A percentile compares a stretch with the other conserved stretches of the same genome.
Conservation (phyloP, 805 yeast genomes). For the Cyberlindnera amylophila region DNA sequence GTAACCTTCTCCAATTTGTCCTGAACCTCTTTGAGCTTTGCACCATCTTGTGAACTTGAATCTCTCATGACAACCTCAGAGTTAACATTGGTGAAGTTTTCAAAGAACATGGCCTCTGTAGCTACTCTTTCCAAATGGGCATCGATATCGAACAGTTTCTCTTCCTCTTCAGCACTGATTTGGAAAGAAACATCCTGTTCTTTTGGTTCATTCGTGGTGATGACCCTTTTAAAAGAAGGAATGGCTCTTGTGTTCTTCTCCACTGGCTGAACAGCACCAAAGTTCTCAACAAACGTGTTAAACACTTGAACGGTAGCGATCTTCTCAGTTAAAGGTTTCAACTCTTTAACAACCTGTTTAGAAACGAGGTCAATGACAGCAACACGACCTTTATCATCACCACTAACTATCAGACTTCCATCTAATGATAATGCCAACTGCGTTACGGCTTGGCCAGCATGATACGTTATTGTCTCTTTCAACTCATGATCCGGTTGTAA, state of each 20-base stretch:
- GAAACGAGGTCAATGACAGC: slow-evolving; percentile 66
- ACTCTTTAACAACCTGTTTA: slow-evolving; percentile 60
- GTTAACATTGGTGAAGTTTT: slow-evolving; percentile 36
- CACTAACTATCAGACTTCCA: slow-evolving; percentile 68
- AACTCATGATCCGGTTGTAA: slow-evolving; percentile 46
- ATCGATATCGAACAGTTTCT: slow-evolving; percentile 38
- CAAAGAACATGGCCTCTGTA: slow-evolving; percentile 49
- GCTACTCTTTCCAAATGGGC: slow-evolving; percentile 46
- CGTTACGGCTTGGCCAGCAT: slow-evolving; percentile 42
- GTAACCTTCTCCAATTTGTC: slow-evolving; percentile 35
- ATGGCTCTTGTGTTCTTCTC: slow-evolving; percentile 35
- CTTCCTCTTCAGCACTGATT: slow-evolving; percentile 24
- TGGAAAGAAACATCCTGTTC: slow-evolving; percentile 42
- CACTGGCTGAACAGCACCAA: slow-evolving; percentile 2
- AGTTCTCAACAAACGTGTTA: slow-evolving; percentile 9
- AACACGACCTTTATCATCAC: slow-evolving; percentile 68
- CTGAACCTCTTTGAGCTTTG: slow-evolving; percentile 32
- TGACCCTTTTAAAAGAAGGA: slow-evolving; percentile 63
- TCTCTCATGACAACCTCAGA: slow-evolving; percentile 33
- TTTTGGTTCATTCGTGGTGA: slow-evolving; percentile 39
- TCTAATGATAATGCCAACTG: slow-evolving; percentile 63
- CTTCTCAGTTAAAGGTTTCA: slow-evolving; percentile 31
- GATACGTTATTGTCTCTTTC: slow-evolving; percentile 49
- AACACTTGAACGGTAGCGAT: slow-evolving; percentile 21
- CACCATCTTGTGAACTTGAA: slow-evolving; percentile 23